phyloP scores from a whole-genome alignment of 768 basidiomycete species.

The Sutorius australiensis region DNA sequence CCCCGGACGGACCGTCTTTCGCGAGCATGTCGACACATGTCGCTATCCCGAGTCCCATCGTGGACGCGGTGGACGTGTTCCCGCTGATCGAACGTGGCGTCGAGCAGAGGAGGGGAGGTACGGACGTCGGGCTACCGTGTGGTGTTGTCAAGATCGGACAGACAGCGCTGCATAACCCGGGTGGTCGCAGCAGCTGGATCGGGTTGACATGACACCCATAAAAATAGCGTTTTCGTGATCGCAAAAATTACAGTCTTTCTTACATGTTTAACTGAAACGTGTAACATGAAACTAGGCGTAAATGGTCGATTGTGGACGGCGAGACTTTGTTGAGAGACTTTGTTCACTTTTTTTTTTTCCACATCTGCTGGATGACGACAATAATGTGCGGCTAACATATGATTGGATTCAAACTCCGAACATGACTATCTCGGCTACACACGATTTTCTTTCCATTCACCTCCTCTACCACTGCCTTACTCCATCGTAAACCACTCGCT shows the following conservation, averaged over 20 bases:
- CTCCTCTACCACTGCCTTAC: slow-evolving; percentile 1
- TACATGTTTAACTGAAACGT: background rate
- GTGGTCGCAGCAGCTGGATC: slow-evolving; percentile 90
- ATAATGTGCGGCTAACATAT: background rate
- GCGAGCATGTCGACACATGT: slow-evolving; percentile 27
- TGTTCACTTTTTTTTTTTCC: too few relatives aligned
- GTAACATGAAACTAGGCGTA: background rate
- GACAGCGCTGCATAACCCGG: slow-evolving; percentile 87
- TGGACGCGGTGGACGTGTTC: slow-evolving; percentile 58
- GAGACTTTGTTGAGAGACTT: background rate
- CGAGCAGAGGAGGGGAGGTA: slow-evolving; percentile 10
- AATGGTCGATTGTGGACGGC: background rate
- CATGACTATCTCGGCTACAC: slow-evolving; percentile 6
- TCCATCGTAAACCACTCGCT: slow-evolving; percentile 12
- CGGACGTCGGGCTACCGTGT: slow-evolving; percentile 27
- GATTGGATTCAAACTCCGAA: slow-evolving; percentile 30
- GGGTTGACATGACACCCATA: slow-evolving; percentile 44
- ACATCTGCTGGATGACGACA: too few relatives aligned
- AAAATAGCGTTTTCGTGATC: background rate
- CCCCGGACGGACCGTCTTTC: slow-evolving; percentile 21
- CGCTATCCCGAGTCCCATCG: slow-evolving; percentile 60
- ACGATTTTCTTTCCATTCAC: background rate
- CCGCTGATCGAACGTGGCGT: slow-evolving; percentile 14
- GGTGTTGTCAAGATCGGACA: slow-evolving; percentile 87
- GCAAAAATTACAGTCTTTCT: background rate